These are phyloP conservation scores for Jatropha multifida DNA, from an alignment of 441 rosid genomes.

Conservation along the genomic window DNA sequence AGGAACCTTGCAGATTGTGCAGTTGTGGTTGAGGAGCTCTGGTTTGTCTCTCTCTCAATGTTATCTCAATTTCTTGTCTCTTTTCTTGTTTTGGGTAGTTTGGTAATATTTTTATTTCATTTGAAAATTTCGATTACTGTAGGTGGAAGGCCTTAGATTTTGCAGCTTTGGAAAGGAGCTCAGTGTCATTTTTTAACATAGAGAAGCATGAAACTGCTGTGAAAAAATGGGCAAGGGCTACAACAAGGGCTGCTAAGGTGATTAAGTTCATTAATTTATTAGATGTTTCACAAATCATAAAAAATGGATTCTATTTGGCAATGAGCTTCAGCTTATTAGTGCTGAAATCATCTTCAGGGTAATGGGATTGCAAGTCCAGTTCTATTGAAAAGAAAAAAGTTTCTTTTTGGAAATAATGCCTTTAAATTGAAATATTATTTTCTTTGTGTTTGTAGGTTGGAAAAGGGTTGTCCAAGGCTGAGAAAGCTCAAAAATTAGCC, in stretches of 20 bases:
- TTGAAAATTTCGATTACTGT: constrained; percentile 6
- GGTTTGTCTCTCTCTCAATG: constrained; percentile 36
- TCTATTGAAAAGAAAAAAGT: too few species aligned
- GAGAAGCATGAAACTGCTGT: constrained; percentile 70
- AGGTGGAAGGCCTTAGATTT: constrained; percentile 92
- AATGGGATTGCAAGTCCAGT: too few species aligned
- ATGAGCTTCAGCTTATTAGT: too few species aligned
- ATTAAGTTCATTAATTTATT: background rate
- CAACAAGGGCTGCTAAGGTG: constrained; percentile 77
- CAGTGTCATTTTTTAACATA: constrained; percentile 59
- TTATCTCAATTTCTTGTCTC: background rate
- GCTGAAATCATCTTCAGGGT: too few species aligned
- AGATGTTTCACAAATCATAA: background rate
- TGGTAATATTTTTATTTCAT: background rate
- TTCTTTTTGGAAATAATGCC: background rate
- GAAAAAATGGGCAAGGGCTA: constrained; percentile 74
- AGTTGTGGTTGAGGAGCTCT: constrained; percentile 61
- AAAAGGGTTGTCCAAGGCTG: constrained; percentile 62
- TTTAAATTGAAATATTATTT: background rate
- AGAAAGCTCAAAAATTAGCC: constrained; percentile 72
- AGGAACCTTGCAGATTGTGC: constrained; percentile 74
- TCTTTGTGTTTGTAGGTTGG: constrained; percentile 48
- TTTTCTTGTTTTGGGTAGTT: background rate
- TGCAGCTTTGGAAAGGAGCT: constrained; percentile 61
- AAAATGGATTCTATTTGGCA: too few species aligned